Percentiles rank a stretch among this genome's conserved stretches.
These are phyloP conservation scores for Diaporthe humulicola DNA, from an alignment of 2,329 filamentous ascomycete genomes.

Conservation along the genomic window DNA sequence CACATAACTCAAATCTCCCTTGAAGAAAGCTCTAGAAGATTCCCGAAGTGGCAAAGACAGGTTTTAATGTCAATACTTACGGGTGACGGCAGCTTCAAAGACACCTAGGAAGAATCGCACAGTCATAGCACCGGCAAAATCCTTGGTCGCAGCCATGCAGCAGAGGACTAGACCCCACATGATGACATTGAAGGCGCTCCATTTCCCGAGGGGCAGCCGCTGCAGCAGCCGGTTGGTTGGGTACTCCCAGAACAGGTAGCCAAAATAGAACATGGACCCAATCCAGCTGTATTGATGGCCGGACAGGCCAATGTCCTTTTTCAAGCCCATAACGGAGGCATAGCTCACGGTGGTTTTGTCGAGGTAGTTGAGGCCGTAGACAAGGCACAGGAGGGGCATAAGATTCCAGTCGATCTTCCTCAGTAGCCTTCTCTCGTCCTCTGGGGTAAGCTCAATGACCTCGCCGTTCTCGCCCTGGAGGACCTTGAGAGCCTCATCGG, in stretches of 20 bases:
- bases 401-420: constrained; percentile 61
- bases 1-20: too few relatives aligned
- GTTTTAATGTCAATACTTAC: neutral
- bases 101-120: constrained; percentile 77
- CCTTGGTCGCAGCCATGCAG: constrained; percentile 73
- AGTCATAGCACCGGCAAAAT: constrained; percentile 72
- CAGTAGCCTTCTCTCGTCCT: constrained; percentile 55
- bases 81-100: constrained; percentile 76
- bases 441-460: constrained; percentile 52
- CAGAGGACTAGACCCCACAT: constrained; percentile 70
- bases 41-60: neutral
- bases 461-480: constrained; percentile 52
- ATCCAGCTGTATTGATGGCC: constrained; percentile 74
- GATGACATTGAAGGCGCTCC: constrained; percentile 73
- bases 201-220: constrained; percentile 74
- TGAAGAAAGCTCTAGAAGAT: too few relatives aligned
- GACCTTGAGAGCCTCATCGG: constrained; percentile 58
- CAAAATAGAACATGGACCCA: constrained; percentile 56
- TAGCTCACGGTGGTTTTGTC: constrained; percentile 61
- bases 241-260: constrained; percentile 71
- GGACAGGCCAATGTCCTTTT: constrained; percentile 66
- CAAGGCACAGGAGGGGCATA: constrained; percentile 66
- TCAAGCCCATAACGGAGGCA: constrained; percentile 66
- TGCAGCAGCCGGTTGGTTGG: constrained; percentile 76
- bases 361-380: constrained; percentile 71